Evolutionary conservation across 73 alveolate genomes (phyloP), one percentile per base, ranked within the genome.

Genomic region (Paramecium primaurelia): DNA sequence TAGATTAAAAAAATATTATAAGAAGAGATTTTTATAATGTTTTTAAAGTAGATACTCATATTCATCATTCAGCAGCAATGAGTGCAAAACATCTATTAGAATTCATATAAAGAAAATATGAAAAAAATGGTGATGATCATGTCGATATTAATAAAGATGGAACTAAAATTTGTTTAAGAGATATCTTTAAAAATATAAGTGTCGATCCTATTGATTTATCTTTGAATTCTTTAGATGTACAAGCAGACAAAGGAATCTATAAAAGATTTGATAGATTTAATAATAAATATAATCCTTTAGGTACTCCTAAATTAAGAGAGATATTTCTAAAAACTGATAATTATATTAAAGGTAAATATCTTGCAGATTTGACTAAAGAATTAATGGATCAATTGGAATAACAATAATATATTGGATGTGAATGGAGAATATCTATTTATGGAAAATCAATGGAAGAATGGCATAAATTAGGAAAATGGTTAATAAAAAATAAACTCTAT

Each of bases 21-120:
- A 83, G 92, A 18, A 71, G 71, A 42, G 94, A 89, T 54, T 89
- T 89, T 47, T 89, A 89, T 47, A 89, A 94, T 37, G 94, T 95
- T 12, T 77, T 77, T 71, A 95, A 95, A 84, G 96, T 95, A 0
- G 98, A 95, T 32, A 95, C 95, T 3, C 98, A 95, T 86, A 93
- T 95, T 37, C 98, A 95, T 40, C 97, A 93, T 47, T 95, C 98
- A 30, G 98, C 98, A 69, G 97, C 97, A 20, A 95, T 95, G 98
- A 95, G 95, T 71, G 96, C 96, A 11, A 92, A 95, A 44, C 98
- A 95, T 30, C 59, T 95, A 54, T 86, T 73, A 30, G 94, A 93
- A 37, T 95, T 95, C 60, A 95, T 95, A 59, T 84, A 88, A 54
- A 88, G 86, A 25, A 95, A 95, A 77, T 80, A 92, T 59, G 90